phyloP scores from a whole-genome alignment of 495 filamentous ascomycete species.

The Hypoxylon lenormandii region DNA sequence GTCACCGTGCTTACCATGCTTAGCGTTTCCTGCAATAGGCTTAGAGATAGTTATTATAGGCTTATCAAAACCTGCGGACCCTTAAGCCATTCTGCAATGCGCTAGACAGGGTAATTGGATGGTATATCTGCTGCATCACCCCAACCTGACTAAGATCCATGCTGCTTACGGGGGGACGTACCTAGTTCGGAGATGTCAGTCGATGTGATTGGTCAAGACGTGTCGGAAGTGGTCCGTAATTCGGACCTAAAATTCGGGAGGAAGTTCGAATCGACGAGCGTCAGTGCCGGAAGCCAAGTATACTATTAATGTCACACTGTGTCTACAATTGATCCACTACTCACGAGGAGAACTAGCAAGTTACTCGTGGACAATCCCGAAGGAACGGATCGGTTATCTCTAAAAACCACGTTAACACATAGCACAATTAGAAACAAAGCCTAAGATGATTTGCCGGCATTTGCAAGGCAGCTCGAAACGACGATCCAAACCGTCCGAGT shows the following conservation, averaged over 20 bases:
- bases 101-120: slow-evolving; percentile 5
- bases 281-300: slow-evolving; percentile 18
- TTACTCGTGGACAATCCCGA: slow-evolving; percentile 1
- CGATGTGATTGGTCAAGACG: slow-evolving; percentile 24
- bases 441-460: slow-evolving; percentile 26
- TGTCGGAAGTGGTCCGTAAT: slow-evolving; percentile 27
- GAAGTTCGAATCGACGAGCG: slow-evolving; percentile 45
- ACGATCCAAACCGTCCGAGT: slow-evolving; percentile 14
- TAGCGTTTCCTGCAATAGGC: too few relatives aligned
- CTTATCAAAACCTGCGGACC: too few relatives aligned
- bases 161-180: slow-evolving; percentile 13
- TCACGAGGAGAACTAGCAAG: background rate
- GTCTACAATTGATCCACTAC: slow-evolving; percentile 10
- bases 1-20: too few relatives aligned
- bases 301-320: slow-evolving; percentile 27
- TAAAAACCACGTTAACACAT: slow-evolving; percentile 1
- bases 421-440: slow-evolving; percentile 1
- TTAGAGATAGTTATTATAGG: too few relatives aligned
- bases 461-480: slow-evolving; percentile 36
- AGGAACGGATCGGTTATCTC: slow-evolving; percentile 14
- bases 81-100: slow-evolving; percentile 4
- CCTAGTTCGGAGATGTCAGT: slow-evolving; percentile 5
- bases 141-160: background rate
- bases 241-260: slow-evolving; percentile 19
- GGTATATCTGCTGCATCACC: too few relatives aligned